Percentiles rank a stretch among this genome's conserved stretches.
phyloP scores from a whole-genome alignment of 192 early-diverging fungal genomes.

The Dimargaris xerosporica region DNA sequence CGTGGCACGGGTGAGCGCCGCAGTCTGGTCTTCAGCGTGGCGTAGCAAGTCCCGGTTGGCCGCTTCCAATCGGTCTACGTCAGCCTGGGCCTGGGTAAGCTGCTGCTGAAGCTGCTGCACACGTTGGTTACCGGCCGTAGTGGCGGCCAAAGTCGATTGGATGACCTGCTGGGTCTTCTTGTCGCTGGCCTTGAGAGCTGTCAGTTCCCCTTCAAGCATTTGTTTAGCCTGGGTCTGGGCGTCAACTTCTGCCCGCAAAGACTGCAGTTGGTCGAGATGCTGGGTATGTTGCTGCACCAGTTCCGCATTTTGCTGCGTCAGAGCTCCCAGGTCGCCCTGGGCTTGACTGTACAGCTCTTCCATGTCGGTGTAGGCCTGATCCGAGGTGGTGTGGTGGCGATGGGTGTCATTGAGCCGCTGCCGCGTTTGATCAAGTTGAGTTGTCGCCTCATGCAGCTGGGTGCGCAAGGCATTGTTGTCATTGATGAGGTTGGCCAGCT shows the following conservation, averaged over 20 bases:
- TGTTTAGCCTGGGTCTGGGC: slow-evolving; percentile 14
- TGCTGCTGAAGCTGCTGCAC: slow-evolving; percentile 17
- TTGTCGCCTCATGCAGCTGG: slow-evolving; percentile 25
- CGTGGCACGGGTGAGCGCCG: neutral
- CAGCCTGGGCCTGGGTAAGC: slow-evolving; percentile 15
- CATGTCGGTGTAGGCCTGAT: slow-evolving; percentile 21
- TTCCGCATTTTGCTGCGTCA: slow-evolving; percentile 1
- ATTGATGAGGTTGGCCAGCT: slow-evolving; percentile 28
- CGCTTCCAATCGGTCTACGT: slow-evolving; percentile 4
- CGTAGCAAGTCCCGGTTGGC: neutral
- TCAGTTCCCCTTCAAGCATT: slow-evolving; percentile 16
- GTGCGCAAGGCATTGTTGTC: slow-evolving; percentile 28
- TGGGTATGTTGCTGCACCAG: neutral
- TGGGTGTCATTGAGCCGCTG: slow-evolving; percentile 25
- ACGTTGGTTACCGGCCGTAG: slow-evolving; percentile 22
- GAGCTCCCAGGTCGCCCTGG: slow-evolving; percentile 6
- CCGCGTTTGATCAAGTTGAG: slow-evolving; percentile 25
- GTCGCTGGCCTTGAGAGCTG: slow-evolving; percentile 11
- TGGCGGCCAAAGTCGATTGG: slow-evolving; percentile 9
- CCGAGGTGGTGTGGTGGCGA: slow-evolving; percentile 9
- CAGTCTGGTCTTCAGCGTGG: neutral
- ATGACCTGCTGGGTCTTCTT: neutral
- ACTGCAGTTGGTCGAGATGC: neutral
- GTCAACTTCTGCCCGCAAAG: slow-evolving; percentile 7
- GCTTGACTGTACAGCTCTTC: slow-evolving; percentile 18